Evolutionary conservation across 148 eudicot genomes (phyloP), one percentile per base, ranked within the genome.

Genomic region (Persicaria maculosa): DNA sequence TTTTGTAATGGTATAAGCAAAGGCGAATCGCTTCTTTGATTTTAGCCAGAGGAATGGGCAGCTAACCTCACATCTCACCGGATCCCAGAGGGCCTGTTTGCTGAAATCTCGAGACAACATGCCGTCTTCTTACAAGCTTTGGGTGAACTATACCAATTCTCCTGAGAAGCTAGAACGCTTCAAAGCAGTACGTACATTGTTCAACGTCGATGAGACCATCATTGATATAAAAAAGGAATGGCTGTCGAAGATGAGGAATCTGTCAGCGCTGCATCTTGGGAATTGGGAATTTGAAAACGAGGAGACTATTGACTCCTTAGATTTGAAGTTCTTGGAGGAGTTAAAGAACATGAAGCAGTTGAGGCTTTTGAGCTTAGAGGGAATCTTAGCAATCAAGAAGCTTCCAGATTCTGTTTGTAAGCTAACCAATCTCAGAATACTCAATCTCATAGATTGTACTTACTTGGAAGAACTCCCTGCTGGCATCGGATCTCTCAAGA

Each of bases 331-430:
- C 50, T 53, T 84, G 15, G 78, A 85, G 40, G 80, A 62, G 14
- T 74, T 85, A 58, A 71, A 71, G 40, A 6, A 73, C 44, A 70
- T 76, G 50, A 78, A 61, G 0, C 65, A 79, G 22, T n/a, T 88
- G 47, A 80, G 70, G 74, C 78, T 79, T 50, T 74, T 88, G 44
- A 86, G 89, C 74, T 77, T 86, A 47, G 84, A 83, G 78, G 89
- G 89, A 8, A 52, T 88, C 1, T 84, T 89, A 7, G 76, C 81
- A 20, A 80, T 88, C 11, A 76, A 44, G 1, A 43, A 52, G 73
- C 82, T 88, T 62, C 85, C 76, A 4, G 48, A 77, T 8, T 72
- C 86, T 22, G 71, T 88, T 47, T 71, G 77, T 5, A 50, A 72
- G 68, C 79, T 88, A 6, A 5, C 22, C 4, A 84, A 53, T 70